These are phyloP conservation scores for Kalanchoe fedtschenkoi DNA, from an alignment of 164 flowering plant species.

Conservation along the genomic window DNA sequence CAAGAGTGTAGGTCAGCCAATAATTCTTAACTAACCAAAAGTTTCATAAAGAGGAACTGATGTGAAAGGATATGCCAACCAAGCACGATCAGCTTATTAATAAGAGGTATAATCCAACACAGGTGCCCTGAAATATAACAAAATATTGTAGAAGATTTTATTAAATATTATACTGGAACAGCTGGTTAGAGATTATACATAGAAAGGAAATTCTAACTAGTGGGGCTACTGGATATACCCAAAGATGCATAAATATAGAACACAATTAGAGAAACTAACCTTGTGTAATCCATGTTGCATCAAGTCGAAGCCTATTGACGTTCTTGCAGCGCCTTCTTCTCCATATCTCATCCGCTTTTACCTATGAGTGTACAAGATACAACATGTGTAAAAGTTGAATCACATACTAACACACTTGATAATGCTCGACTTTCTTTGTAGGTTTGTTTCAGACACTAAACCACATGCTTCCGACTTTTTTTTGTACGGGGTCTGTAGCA, in stretches of 20 bases:
- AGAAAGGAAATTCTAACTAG: no score
- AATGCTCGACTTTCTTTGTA: no score
- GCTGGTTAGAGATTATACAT: not conserved
- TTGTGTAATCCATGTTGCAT: constrained; percentile 55
- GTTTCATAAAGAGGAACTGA: constrained; percentile 99
- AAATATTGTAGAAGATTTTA: not conserved
- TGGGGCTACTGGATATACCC: no score
- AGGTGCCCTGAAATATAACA: constrained; percentile 45
- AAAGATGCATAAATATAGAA: no score
- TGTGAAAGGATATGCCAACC: constrained; percentile 81
- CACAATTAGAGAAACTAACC: constrained; percentile 34
- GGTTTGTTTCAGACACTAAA: no score
- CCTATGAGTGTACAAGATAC: no score
- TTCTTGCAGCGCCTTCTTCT: constrained; percentile 73
- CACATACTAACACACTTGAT: no score
- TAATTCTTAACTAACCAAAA: constrained; percentile 46
- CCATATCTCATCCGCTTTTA: constrained; percentile 99
- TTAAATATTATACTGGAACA: not conserved
- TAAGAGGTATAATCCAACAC: constrained; percentile 72
- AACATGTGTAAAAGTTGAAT: no score
- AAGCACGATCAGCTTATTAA: constrained; percentile 91
- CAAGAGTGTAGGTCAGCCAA: not conserved
- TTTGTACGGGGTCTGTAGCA: no score
- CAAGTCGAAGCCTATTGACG: constrained; percentile 81
- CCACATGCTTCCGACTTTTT: no score